A percentile compares a stretch with the other conserved stretches of the same genome.
Evolutionary conservation across 2,329 filamentous ascomycete genomes (phyloP).

Genomic region (Tolypocladium ophioglossoides): DNA sequence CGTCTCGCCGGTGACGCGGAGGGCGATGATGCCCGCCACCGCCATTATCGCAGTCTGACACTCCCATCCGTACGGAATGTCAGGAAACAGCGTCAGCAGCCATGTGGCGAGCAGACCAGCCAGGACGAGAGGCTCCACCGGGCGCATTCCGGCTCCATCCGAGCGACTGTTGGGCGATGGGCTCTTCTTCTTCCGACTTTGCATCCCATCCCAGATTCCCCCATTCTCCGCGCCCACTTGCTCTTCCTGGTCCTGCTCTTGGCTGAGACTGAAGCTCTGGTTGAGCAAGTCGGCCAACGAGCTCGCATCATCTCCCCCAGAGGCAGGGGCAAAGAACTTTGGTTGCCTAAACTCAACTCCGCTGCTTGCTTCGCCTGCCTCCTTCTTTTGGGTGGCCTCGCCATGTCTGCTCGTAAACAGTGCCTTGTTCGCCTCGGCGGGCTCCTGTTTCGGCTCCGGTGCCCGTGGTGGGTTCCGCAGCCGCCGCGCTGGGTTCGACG

Average conservation of each 20-base stretch:
- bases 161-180: not conserved
- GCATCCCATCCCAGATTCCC: no score
- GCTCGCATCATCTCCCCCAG: constrained; percentile 26
- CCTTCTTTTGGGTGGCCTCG: constrained; percentile 2
- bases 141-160: not conserved
- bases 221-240: not conserved
- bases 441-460: constrained; percentile 38
- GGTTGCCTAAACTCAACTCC: constrained; percentile 45
- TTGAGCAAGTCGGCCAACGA: constrained; percentile 33
- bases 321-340: constrained; percentile 49
- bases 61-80: constrained; percentile 15
- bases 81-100: constrained; percentile 10
- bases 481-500: constrained; percentile 52
- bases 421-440: constrained; percentile 30
- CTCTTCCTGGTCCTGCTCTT: constrained; percentile 14
- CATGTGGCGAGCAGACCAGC: constrained; percentile 13
- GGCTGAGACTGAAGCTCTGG: constrained; percentile 30
- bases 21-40: constrained; percentile 17
- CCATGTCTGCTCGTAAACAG: constrained; percentile 34
- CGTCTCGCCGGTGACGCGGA: constrained; percentile 18
- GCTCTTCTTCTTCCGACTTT: not conserved
- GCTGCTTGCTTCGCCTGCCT: constrained; percentile 6
- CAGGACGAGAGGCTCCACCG: constrained; percentile 11
- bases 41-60: constrained; percentile 15
- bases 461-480: constrained; percentile 51